These are phyloP conservation scores for Hygrophila difformis DNA, from an alignment of 257 asterid species.

Conservation along the genomic window DNA sequence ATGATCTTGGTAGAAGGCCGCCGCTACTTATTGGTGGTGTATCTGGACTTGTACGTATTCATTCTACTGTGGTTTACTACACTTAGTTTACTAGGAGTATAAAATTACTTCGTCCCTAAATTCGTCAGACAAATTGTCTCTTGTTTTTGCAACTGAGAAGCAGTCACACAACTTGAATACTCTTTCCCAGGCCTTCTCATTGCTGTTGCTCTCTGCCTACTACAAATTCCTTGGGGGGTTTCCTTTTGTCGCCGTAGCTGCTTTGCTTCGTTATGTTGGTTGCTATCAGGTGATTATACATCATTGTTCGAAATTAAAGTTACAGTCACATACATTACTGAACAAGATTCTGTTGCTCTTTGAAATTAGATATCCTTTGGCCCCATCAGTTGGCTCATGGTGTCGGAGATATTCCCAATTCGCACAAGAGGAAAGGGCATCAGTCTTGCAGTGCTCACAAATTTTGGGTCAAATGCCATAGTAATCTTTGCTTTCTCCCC, in stretches of 20 bases:
- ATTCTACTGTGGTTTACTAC: not conserved
- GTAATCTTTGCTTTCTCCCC: conserved; percentile 95
- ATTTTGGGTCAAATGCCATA: conserved; percentile 89
- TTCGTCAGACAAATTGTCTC: conserved; percentile 1
- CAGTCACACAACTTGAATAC: not conserved
- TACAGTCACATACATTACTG: not conserved
- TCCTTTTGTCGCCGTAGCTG: conserved; percentile 85
- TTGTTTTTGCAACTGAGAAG: conserved; percentile 2
- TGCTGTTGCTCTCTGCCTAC: conserved; percentile 91
- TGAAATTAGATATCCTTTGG: conserved; percentile 81
- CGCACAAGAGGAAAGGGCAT: conserved; percentile 98
- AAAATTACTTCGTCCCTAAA: not conserved
- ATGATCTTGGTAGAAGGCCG: conserved; percentile 94
- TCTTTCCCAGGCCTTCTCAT: conserved; percentile 58
- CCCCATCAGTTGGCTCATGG: conserved; percentile 99
- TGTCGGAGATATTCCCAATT: conserved; percentile 89
- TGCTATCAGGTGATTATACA: conserved; percentile 97
- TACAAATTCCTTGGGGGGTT: conserved; percentile 78
- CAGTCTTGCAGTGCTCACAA: conserved; percentile 93
- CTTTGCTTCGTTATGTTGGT: conserved; percentile 90
- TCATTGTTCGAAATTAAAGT: too few species aligned
- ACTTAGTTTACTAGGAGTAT: not conserved
- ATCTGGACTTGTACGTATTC: conserved; percentile 70
- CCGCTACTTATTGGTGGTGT: conserved; percentile 84
- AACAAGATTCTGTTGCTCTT: not conserved